Evolutionary conservation across 345 rosid species (phyloP).

Genomic region (Schrenkiella parvula): DNA sequence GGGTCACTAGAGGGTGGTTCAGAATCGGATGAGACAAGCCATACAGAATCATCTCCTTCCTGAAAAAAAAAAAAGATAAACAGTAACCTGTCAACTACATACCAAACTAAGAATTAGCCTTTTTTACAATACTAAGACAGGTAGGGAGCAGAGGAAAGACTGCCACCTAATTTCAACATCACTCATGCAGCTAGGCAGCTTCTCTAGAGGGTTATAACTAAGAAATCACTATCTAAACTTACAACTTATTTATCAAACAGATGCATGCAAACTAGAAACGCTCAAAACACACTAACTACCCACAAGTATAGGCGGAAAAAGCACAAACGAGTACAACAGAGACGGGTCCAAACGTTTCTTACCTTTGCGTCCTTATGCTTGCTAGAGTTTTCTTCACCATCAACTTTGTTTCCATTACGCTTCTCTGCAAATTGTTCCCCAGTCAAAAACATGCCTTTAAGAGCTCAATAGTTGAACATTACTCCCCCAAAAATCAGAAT

Average conservation of each 20-base stretch:
- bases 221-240: background rate
- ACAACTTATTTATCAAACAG: background rate
- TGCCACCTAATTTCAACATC: background rate
- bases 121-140: background rate
- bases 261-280: background rate
- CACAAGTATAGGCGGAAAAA: background rate
- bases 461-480: background rate
- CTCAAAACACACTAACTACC: constrained; percentile 12
- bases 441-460: background rate
- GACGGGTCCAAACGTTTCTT: constrained; percentile 22
- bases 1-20: constrained; percentile 50
- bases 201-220: background rate
- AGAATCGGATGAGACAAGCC: constrained; percentile 66
- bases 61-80: constrained; percentile 4
- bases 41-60: constrained; percentile 38
- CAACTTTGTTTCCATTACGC: constrained; percentile 28
- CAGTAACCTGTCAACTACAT: background rate
- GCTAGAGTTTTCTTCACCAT: constrained; percentile 19
- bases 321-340: background rate
- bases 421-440: constrained; percentile 37
- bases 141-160: background rate
- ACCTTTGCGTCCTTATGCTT: constrained; percentile 36
- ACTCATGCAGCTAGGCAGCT: background rate
- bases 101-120: background rate
- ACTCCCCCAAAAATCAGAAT: background rate